These are phyloP conservation scores for Apophysomyces variabilis DNA, from an alignment of 371 early-diverging fungal species.

Conservation along the genomic window DNA sequence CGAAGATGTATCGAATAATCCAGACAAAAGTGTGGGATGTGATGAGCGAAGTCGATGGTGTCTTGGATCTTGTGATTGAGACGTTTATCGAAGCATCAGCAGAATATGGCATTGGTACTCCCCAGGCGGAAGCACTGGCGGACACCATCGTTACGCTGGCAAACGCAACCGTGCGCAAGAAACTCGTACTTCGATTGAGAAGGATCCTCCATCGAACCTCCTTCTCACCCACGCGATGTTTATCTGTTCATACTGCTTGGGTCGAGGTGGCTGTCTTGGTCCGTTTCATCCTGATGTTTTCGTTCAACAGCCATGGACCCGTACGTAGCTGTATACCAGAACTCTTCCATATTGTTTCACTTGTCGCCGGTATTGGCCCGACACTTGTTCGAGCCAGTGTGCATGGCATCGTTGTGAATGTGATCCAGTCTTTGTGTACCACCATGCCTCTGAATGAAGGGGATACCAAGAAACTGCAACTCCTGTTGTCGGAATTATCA, in stretches of 20 bases:
- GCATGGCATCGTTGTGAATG: slow-evolving; percentile 89
- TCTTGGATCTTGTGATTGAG: slow-evolving; percentile 83
- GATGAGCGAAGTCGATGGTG: slow-evolving; percentile 79
- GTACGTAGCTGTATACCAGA: slow-evolving; percentile 85
- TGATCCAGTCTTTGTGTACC: slow-evolving; percentile 87
- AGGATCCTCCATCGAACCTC: slow-evolving; percentile 78
- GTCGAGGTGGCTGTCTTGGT: slow-evolving; percentile 86
- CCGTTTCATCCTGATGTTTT: slow-evolving; percentile 86
- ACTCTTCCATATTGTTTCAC: slow-evolving; percentile 81
- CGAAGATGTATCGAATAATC: slow-evolving; percentile 78
- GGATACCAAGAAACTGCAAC: slow-evolving; percentile 62
- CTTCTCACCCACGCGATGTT: slow-evolving; percentile 67
- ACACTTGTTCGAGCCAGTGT: slow-evolving; percentile 86
- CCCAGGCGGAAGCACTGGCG: slow-evolving; percentile 84
- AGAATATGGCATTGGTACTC: slow-evolving; percentile 80
- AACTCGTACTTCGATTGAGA: slow-evolving; percentile 80
- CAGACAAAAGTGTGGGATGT: slow-evolving; percentile 88
- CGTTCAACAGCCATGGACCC: slow-evolving; percentile 83
- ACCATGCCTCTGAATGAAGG: slow-evolving; percentile 70
- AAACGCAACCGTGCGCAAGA: slow-evolving; percentile 80
- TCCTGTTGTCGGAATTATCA: slow-evolving; percentile 70
- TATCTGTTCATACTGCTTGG: slow-evolving; percentile 88
- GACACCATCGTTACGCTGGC: slow-evolving; percentile 88
- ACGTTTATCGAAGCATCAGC: slow-evolving; percentile 79
- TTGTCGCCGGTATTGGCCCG: slow-evolving; percentile 85